phyloP scores from a whole-genome alignment of 768 basidiomycete species.

The Tubosaeta sp. region DNA sequence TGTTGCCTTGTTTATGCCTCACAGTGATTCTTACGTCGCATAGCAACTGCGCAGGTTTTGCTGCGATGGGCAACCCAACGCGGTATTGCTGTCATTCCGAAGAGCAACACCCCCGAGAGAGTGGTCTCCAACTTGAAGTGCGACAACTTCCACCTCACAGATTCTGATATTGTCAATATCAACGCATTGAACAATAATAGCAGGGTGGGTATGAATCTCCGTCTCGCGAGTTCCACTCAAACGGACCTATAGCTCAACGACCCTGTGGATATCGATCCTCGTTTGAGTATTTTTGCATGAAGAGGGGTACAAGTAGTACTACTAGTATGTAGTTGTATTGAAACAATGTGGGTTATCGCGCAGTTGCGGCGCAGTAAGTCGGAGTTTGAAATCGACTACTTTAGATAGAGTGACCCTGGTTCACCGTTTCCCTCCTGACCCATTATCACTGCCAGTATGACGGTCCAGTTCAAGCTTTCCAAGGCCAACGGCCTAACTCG shows the following conservation, averaged over 20 bases:
- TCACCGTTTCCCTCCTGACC: slow-evolving; percentile 13
- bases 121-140: slow-evolving; percentile 44
- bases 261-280: slow-evolving; percentile 62
- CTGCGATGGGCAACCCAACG: slow-evolving; percentile 79
- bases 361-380: slow-evolving; percentile 30
- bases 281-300: slow-evolving; percentile 69
- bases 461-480: slow-evolving; percentile 62
- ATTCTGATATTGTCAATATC: slow-evolving; percentile 55
- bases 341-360: background rate
- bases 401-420: slow-evolving; percentile 12
- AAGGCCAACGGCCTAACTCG: slow-evolving; percentile 56
- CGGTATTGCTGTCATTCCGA: slow-evolving; percentile 72
- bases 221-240: slow-evolving; percentile 3
- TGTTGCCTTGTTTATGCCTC: background rate
- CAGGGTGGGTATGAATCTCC: slow-evolving; percentile 44
- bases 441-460: slow-evolving; percentile 38
- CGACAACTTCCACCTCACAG: slow-evolving; percentile 46
- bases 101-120: slow-evolving; percentile 47
- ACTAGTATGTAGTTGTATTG: background rate
- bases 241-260: slow-evolving; percentile 53
- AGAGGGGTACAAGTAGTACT: background rate
- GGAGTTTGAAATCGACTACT: slow-evolving; percentile 39
- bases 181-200: slow-evolving; percentile 56
- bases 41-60: slow-evolving; percentile 57
- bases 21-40: slow-evolving; percentile 2